Conservation (phyloP, 1,284 basidiomycete genomes). For the Puccinia coronata region DNA sequence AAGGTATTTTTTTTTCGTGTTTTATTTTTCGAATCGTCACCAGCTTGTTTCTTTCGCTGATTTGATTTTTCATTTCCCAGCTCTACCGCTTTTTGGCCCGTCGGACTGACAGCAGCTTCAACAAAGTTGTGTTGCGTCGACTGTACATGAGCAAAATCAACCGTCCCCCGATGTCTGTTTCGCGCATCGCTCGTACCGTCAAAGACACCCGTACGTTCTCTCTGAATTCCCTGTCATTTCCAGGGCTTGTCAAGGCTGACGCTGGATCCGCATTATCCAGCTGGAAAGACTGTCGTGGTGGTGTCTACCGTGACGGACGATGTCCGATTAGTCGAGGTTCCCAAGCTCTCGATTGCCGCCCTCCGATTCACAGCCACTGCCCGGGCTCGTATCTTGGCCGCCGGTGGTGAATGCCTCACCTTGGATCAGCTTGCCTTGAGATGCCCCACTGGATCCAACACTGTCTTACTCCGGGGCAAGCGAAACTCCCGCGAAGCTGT, state of each 20-base stretch:
- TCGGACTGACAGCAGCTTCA: constrained; percentile 93
- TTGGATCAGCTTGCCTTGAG: constrained; percentile 95
- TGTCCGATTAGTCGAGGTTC: constrained; percentile 79
- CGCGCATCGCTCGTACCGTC: constrained; percentile 68
- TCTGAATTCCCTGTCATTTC: constrained; percentile 62
- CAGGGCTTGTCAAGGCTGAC: neutral
- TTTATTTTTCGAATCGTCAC: neutral
- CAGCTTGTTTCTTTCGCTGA: no score
- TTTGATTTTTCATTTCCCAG: constrained; percentile 61
- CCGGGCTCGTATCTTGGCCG: constrained; percentile 89
- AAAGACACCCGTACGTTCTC: constrained; percentile 74
- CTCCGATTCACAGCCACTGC: constrained; percentile 92
- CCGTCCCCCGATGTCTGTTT: constrained; percentile 93
- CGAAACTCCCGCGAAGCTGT: constrained; percentile 78
- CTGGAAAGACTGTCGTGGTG: constrained; percentile 78
- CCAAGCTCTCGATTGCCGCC: constrained; percentile 91
- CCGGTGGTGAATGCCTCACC: constrained; percentile 91
- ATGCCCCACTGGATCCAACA: constrained; percentile 92
- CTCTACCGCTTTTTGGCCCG: constrained; percentile 99
- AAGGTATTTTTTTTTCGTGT: constrained; percentile 68
- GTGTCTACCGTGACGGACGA: constrained; percentile 97
- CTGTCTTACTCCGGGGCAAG: constrained; percentile 85
- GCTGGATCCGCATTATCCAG: neutral
- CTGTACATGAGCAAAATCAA: constrained; percentile 97
- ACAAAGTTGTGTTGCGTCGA: constrained; percentile 95